Conservation (phyloP, 2,329 filamentous ascomycete genomes). For the Lasiodiplodia sp. region DNA sequence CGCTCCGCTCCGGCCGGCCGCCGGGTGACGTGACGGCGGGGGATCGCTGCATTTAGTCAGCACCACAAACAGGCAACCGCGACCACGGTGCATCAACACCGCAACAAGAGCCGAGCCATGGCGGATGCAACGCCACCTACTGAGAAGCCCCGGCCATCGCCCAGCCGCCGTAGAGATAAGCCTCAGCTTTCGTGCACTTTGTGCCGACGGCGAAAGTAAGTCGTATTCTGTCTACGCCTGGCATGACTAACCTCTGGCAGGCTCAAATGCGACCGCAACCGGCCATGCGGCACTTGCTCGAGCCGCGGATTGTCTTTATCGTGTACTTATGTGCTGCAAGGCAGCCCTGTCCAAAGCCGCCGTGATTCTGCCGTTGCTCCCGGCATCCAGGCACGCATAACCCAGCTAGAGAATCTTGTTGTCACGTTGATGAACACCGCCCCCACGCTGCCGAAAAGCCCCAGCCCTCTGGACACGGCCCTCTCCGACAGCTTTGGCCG, state of each 20-base stretch:
- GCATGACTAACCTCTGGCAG: slow-evolving; percentile 30
- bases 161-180: slow-evolving; percentile 42
- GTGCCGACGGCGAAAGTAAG: slow-evolving; percentile 40
- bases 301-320: not conserved
- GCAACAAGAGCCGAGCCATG: not conserved
- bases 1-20: too few species aligned
- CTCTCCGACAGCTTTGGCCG: slow-evolving; percentile 5
- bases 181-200: slow-evolving; percentile 42
- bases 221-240: not conserved
- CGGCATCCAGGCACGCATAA: slow-evolving; percentile 30
- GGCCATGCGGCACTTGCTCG: slow-evolving; percentile 32
- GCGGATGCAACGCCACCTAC: slow-evolving; percentile 31
- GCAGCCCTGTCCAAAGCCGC: not conserved
- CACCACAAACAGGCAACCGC: too few species aligned
- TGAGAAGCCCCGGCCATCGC: slow-evolving; percentile 33
- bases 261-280: slow-evolving; percentile 32
- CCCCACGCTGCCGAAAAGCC: not conserved
- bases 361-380: slow-evolving; percentile 21
- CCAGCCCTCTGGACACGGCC: not conserved
- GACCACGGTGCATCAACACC: too few species aligned
- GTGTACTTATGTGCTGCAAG: not conserved
- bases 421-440: slow-evolving; percentile 13
- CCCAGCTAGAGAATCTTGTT: slow-evolving; percentile 38
- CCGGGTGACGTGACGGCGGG: too few species aligned
- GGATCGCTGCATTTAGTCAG: too few species aligned